Evolutionary conservation across 345 rosid genomes (phyloP).

Genomic region (Schrenkiella parvula): DNA sequence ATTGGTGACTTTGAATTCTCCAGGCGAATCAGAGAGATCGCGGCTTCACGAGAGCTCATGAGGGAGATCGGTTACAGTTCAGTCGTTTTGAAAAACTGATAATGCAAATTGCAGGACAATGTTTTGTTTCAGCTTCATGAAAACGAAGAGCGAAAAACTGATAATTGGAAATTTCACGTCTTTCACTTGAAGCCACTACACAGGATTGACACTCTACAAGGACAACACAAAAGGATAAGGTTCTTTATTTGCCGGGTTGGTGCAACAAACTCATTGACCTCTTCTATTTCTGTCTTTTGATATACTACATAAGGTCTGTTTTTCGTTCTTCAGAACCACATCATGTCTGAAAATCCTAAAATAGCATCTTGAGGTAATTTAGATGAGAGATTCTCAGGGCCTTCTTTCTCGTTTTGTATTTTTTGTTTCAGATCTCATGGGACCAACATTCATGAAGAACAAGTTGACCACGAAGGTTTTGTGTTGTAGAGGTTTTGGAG

Average conservation of each 20-base stretch:
- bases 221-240: conserved; percentile 17
- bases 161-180: conserved; percentile 31
- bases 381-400: neutral
- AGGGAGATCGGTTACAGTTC: conserved; percentile 63
- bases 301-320: conserved; percentile 3
- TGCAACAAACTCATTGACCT: conserved; percentile 39
- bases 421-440: conserved; percentile 25
- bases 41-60: conserved; percentile 46
- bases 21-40: conserved; percentile 47
- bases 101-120: neutral
- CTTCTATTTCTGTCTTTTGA: neutral
- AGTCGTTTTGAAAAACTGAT: conserved; percentile 30
- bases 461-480: conserved; percentile 37
- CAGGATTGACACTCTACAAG: conserved; percentile 32
- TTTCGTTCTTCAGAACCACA: neutral
- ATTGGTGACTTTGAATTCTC: conserved; percentile 59
- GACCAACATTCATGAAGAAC: conserved; percentile 39
- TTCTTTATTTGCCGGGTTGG: conserved; percentile 33
- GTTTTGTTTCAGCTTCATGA: conserved; percentile 31
- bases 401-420: conserved; percentile 15
- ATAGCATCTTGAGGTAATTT: conserved; percentile 7
- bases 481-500: conserved; percentile 59
- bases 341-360: conserved; percentile 3
- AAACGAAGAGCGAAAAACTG: conserved; percentile 25
- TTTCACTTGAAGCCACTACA: conserved; percentile 44